Percentiles rank a stretch among this genome's conserved stretches.
These are phyloP conservation scores for Cladosporium sp. DNA, from an alignment of 2,329 filamentous ascomycete species.

Conservation along the genomic window DNA sequence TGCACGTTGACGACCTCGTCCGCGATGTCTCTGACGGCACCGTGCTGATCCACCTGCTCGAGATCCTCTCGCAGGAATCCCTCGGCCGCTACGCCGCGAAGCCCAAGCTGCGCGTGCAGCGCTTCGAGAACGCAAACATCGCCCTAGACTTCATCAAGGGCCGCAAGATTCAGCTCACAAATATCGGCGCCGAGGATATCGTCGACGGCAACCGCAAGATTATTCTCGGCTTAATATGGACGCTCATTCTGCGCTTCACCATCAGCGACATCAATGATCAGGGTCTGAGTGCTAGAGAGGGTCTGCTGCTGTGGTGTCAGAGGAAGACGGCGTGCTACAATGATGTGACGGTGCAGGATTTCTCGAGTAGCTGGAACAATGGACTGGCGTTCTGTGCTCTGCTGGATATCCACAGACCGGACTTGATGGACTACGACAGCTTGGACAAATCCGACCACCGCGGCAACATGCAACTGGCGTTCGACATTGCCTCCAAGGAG, in stretches of 20 bases:
- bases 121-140: slow-evolving; percentile 96
- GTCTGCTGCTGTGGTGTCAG: slow-evolving; percentile 93
- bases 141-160: slow-evolving; percentile 89
- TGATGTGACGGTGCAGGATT: slow-evolving; percentile 91
- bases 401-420: slow-evolving; percentile 92
- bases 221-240: slow-evolving; percentile 96
- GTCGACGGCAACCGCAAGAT: slow-evolving; percentile 98
- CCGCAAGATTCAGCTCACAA: slow-evolving; percentile 91
- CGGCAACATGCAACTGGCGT: slow-evolving; percentile 96
- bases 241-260: slow-evolving; percentile 92
- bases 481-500: slow-evolving; percentile 91
- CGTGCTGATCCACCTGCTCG: slow-evolving; percentile 91
- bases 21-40: slow-evolving; percentile 90
- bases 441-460: slow-evolving; percentile 91
- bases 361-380: slow-evolving; percentile 95
- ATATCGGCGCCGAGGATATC: slow-evolving; percentile 96
- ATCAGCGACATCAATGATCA: slow-evolving; percentile 99
- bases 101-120: slow-evolving; percentile 91
- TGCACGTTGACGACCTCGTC: slow-evolving; percentile 83
- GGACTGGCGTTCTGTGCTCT: slow-evolving; percentile 94
- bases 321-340: slow-evolving; percentile 98
- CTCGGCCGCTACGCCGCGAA: slow-evolving; percentile 95
- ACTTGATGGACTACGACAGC: slow-evolving; percentile 93
- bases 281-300: slow-evolving; percentile 96
- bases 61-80: slow-evolving; percentile 90